Conservation (phyloP, 345 rosid species). For the Durio zibethinus region DNA sequence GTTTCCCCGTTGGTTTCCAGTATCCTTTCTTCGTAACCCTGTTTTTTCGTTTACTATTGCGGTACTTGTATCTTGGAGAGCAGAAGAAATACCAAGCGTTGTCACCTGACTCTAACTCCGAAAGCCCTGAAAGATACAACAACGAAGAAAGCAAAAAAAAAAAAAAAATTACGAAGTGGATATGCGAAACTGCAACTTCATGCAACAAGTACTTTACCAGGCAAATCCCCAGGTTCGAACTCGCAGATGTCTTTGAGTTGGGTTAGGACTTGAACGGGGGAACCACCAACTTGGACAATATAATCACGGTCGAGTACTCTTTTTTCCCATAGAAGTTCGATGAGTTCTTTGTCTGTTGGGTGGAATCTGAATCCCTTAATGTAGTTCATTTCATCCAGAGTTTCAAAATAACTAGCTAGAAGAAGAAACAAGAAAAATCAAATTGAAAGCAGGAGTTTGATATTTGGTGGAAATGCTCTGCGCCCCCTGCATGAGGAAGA, state of each 20-base stretch:
- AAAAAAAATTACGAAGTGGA: background rate
- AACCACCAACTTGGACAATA: background rate
- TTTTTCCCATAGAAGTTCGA: background rate
- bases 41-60: background rate
- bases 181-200: background rate
- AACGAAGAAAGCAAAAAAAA: background rate
- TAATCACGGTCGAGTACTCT: background rate
- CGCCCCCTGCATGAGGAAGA: background rate
- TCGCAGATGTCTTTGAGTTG: constrained; percentile 9
- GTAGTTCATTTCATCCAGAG: background rate
- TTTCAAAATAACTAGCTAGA: background rate
- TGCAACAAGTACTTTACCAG: constrained; percentile 11
- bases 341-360: constrained; percentile 5
- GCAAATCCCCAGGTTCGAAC: background rate
- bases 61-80: constrained; percentile 10
- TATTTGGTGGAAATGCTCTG: background rate
- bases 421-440: background rate
- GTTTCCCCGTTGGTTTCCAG: constrained; percentile 7
- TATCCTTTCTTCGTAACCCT: constrained; percentile 3
- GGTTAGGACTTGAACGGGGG: background rate
- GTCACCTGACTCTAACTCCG: constrained; percentile 6
- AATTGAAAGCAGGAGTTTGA: background rate
- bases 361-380: constrained; percentile 13
- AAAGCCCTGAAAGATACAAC: background rate
- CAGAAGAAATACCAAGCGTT: constrained; percentile 5